phyloP scores from a whole-genome alignment of 495 filamentous ascomycete species.

The Penicillium angulare region DNA sequence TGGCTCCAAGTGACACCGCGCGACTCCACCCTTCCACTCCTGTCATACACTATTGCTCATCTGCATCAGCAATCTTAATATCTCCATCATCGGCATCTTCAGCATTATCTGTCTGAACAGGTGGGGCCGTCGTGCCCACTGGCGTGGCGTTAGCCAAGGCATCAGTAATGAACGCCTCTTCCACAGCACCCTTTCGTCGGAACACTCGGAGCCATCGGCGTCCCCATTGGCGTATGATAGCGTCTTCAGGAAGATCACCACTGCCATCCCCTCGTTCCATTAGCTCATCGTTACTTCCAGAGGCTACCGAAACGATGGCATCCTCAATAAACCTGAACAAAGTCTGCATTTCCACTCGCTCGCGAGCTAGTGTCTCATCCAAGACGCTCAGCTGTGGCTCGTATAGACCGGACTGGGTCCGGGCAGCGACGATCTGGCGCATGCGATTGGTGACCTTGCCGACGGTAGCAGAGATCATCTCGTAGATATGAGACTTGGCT shows the following conservation, averaged over 20 bases:
- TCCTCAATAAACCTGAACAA: slow-evolving; percentile 83
- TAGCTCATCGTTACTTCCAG: slow-evolving; percentile 68
- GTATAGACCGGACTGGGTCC: slow-evolving; percentile 51
- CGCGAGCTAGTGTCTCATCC: slow-evolving; percentile 62
- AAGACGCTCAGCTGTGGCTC: slow-evolving; percentile 61
- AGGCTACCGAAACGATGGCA: slow-evolving; percentile 67
- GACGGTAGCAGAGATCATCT: slow-evolving; percentile 84
- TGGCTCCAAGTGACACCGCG: not conserved
- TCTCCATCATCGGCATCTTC: slow-evolving; percentile 23
- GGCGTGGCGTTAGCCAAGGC: slow-evolving; percentile 37
- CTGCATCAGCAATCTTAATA: slow-evolving; percentile 31
- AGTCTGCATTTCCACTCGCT: slow-evolving; percentile 68
- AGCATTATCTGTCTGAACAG: not conserved
- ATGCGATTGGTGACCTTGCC: slow-evolving; percentile 90
- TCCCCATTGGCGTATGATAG: slow-evolving; percentile 76
- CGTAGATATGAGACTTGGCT: slow-evolving; percentile 71
- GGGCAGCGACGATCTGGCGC: slow-evolving; percentile 71
- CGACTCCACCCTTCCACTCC: not conserved
- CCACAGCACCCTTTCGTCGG: slow-evolving; percentile 74
- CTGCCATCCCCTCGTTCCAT: slow-evolving; percentile 53
- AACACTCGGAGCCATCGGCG: slow-evolving; percentile 85
- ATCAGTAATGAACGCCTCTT: slow-evolving; percentile 62
- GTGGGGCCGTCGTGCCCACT: slow-evolving; percentile 35
- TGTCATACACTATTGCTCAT: slow-evolving; percentile 16
- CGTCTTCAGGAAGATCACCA: slow-evolving; percentile 49